Base-by-base conservation (phyloP, 805 yeast species). In the Starmerella cellae region DNA sequence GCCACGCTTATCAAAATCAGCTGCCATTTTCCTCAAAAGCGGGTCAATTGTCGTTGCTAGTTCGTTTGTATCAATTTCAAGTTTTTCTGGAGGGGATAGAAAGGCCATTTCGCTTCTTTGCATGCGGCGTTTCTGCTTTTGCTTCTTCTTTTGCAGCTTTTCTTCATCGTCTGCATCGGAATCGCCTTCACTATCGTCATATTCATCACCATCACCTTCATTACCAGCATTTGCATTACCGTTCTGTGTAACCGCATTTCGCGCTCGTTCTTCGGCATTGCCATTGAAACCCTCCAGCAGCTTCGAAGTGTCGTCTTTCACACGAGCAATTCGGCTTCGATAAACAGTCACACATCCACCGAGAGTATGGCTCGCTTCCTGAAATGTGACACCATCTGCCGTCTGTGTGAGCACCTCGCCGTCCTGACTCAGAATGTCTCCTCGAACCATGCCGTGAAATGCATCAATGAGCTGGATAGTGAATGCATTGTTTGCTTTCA, bases 341-440 rank as follows among this genome's bases (percentile, higher is more conserved):
- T 88, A 88, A 41, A 88, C 83, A 63, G 85, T 85, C 27, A 87
- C 88, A 66, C 96, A 87, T 0, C 96, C 96, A 55, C 87, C 96
- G 19, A 88, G 65, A 1, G 96, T 83, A 2, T 93, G 84, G 0
- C 91, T 76, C 0, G 96, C 97, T 51, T 78, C 75, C 58, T 83
- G 95, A 59, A 88, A 87, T 59, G 85, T 84, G 54, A 87, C 82
- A 43, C 79, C 84, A 4, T 84, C 79, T 41, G 79, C 93, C n/a
- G 27, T 16, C 9, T 19, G 20, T 5, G 26, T 21, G 8, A 17
- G 20, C 11, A 21, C 19, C 11, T 10, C 26, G 20, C 4, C 20
- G 51, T 74, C 71, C 36, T 82, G 67, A 26, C 40, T 37, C 28
- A 47, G 20, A 5, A 27, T 34, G 4, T 39, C 43, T 1, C 48